A percentile compares a stretch with the other conserved stretches of the same genome.
phyloP scores from a whole-genome alignment of 2,329 filamentous ascomycete genomes.

The Gremmenia infestans region DNA sequence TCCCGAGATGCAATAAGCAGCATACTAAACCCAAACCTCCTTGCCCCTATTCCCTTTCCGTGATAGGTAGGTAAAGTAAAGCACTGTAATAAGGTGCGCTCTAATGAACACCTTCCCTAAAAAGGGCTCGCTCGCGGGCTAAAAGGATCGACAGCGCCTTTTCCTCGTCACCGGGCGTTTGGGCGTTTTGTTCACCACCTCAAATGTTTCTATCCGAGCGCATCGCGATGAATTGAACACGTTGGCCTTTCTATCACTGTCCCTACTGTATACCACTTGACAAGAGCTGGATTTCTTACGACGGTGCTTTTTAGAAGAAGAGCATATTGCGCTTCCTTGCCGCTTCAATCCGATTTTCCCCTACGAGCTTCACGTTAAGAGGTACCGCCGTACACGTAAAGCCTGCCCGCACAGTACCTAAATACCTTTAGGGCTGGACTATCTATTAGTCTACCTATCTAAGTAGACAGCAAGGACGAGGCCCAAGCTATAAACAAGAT shows the following conservation, averaged over 20 bases:
- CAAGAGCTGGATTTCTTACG: not conserved
- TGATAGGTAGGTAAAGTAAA: not conserved
- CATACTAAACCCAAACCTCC: not conserved
- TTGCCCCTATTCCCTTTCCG: not conserved
- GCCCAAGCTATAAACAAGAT: slow-evolving; percentile 15
- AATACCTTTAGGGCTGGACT: not conserved
- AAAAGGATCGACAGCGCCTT: not conserved
- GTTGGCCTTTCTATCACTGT: slow-evolving; percentile 5
- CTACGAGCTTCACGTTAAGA: too few species aligned
- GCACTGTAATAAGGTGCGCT: not conserved
- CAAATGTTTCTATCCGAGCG: not conserved
- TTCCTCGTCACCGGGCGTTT: not conserved
- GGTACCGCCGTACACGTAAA: too few species aligned
- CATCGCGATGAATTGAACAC: not conserved
- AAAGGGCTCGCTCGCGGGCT: too few species aligned
- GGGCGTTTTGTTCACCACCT: not conserved
- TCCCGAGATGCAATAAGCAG: too few species aligned
- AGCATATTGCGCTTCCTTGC: not conserved
- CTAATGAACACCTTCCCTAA: not conserved
- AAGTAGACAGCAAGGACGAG: not conserved
- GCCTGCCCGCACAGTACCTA: not conserved
- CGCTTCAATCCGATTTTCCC: not conserved
- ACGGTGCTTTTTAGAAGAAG: not conserved
- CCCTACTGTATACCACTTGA: not conserved
- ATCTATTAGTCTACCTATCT: not conserved